A percentile compares a stretch with the other conserved stretches of the same genome.
These are phyloP conservation scores for Obba rivulosa DNA, from an alignment of 768 basidiomycete genomes.

Conservation along the genomic window DNA sequence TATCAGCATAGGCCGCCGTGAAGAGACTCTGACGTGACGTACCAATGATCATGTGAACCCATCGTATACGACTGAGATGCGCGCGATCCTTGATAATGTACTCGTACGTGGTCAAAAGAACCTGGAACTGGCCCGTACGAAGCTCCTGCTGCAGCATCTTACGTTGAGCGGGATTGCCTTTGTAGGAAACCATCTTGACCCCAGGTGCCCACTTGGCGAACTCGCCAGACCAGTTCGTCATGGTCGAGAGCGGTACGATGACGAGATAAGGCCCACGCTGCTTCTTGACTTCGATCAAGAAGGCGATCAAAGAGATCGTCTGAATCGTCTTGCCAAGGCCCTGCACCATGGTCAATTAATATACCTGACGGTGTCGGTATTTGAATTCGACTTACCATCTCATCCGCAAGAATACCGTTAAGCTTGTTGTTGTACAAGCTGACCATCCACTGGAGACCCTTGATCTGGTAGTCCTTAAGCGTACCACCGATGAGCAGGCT, in stretches of 20 bases:
- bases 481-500: slow-evolving; percentile 77
- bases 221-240: slow-evolving; percentile 97
- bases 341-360: slow-evolving; percentile 30
- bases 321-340: slow-evolving; percentile 96
- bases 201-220: slow-evolving; percentile 95
- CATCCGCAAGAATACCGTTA: slow-evolving; percentile 92
- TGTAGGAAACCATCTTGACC: slow-evolving; percentile 79
- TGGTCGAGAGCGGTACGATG: slow-evolving; percentile 91
- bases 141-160: slow-evolving; percentile 74
- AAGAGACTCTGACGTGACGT: slow-evolving; percentile 15
- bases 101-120: slow-evolving; percentile 91
- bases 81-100: slow-evolving; percentile 98
- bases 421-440: slow-evolving; percentile 94
- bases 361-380: not conserved
- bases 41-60: slow-evolving; percentile 98
- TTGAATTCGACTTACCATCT: slow-evolving; percentile 58
- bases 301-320: slow-evolving; percentile 91
- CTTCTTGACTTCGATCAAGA: slow-evolving; percentile 86
- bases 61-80: slow-evolving; percentile 82
- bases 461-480: slow-evolving; percentile 91
- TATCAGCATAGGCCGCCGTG: not conserved
- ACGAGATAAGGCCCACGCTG: slow-evolving; percentile 95
- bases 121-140: slow-evolving; percentile 81
- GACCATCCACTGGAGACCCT: slow-evolving; percentile 98
- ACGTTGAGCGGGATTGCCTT: slow-evolving; percentile 84